Percentiles rank a stretch among this genome's conserved stretches.
These are phyloP conservation scores for Hippophae tibetana DNA, from an alignment of 306 rosid genomes.

Conservation along the genomic window DNA sequence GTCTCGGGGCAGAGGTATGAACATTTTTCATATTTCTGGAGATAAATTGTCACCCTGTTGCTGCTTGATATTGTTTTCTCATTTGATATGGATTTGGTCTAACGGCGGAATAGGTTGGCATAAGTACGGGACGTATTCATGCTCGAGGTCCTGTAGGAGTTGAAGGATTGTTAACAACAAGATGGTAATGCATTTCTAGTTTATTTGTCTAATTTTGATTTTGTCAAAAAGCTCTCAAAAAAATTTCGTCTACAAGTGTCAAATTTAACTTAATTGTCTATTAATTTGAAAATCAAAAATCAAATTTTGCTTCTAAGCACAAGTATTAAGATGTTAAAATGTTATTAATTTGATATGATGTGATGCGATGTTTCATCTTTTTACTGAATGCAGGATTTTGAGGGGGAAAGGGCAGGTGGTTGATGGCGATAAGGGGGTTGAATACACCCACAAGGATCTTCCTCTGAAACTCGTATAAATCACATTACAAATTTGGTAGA, in stretches of 20 bases:
- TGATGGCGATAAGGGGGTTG: constrained; percentile 52
- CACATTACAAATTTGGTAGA: constrained; percentile 2
- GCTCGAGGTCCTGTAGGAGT: constrained; percentile 97
- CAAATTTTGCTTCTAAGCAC: too few relatives aligned
- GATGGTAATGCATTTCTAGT: constrained; percentile 50
- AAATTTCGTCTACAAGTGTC: too few relatives aligned
- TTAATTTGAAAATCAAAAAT: too few relatives aligned
- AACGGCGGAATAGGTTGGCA: constrained; percentile 56
- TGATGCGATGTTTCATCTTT: neutral
- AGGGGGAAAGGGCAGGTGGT: constrained; percentile 81
- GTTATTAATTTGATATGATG: neutral
- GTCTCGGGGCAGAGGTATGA: constrained; percentile 74
- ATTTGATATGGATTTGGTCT: constrained; percentile 4
- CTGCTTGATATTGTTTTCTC: constrained; percentile 7
- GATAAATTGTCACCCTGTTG: neutral
- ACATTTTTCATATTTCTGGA: neutral
- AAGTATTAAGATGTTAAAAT: neutral
- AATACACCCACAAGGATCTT: constrained; percentile 46
- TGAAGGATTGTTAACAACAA: constrained; percentile 73
- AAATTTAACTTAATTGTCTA: too few relatives aligned
- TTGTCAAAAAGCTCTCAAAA: neutral
- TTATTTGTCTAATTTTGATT: neutral
- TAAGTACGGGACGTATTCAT: constrained; percentile 67
- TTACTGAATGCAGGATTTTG: constrained; percentile 56
- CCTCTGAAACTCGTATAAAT: constrained; percentile 10